Percentiles rank a stretch among this genome's conserved stretches.
phyloP scores from a whole-genome alignment of 2,329 filamentous ascomycete species.

The Botryosphaeria agaves region DNA sequence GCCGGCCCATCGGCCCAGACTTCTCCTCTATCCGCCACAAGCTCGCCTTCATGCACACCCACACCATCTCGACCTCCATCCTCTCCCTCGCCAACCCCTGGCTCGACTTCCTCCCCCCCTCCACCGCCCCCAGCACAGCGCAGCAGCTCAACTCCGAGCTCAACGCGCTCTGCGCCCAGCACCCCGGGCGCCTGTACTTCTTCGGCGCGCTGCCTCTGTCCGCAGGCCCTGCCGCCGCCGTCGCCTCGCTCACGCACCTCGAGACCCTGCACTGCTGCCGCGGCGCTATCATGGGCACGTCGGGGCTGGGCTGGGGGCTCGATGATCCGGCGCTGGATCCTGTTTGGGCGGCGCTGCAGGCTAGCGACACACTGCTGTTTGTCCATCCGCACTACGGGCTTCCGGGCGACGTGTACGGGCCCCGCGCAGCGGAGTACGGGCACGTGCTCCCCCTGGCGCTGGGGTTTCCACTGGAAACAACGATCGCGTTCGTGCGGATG shows the following conservation, averaged over 20 bases:
- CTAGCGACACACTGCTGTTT: constrained; percentile 52
- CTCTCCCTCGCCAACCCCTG: constrained; percentile 86
- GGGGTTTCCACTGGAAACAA: constrained; percentile 85
- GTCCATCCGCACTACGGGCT: constrained; percentile 87
- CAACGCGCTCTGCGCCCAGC: constrained; percentile 47
- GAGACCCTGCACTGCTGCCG: constrained; percentile 47
- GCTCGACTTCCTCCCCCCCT: constrained; percentile 61
- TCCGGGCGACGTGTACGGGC: constrained; percentile 62
- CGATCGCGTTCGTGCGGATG: constrained; percentile 78
- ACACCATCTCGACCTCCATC: constrained; percentile 67
- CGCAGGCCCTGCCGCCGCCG: constrained; percentile 41
- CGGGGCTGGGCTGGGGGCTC: constrained; percentile 60
- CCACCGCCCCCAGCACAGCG: constrained; percentile 46
- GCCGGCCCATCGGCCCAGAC: constrained; percentile 66
- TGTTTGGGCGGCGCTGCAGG: constrained; percentile 52
- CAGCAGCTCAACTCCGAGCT: constrained; percentile 61
- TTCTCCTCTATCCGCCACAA: constrained; percentile 71
- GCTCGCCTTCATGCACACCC: constrained; percentile 72
- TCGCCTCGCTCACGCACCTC: constrained; percentile 47
- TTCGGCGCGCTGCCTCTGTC: constrained; percentile 71
- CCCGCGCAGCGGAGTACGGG: constrained; percentile 56
- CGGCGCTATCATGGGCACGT: constrained; percentile 79
- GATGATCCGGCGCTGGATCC: constrained; percentile 61
- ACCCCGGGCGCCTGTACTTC: constrained; percentile 56
- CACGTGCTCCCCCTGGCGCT: constrained; percentile 75